Base-by-base conservation (phyloP, 345 rosid genomes). In the Euclidium syriacum region DNA sequence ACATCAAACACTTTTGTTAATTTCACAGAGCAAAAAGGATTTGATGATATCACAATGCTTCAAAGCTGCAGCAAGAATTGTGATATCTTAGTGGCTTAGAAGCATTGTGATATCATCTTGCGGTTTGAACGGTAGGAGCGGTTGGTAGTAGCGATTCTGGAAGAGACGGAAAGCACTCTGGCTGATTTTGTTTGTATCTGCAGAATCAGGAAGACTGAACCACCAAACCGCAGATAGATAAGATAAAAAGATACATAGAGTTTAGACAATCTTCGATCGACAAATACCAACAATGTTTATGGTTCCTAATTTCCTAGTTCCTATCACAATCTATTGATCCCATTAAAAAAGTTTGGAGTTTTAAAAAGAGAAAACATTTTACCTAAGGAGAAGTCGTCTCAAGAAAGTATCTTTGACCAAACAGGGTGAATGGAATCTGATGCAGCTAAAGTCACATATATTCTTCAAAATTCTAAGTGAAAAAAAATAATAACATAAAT, bases 401-500 rank as follows among this genome's bases (percentile, higher is more conserved):
- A 92, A 77, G 73, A 92, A 92, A 49, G 91, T 65, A 80, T 75
- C 74, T 92, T 95, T 7, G 81, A 87, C 98, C 98, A 92, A 62
- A 92, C 98, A 2, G 81, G 90, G 73, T 89, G 86, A 39, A 92
- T 85, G 36, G 72, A 67, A 38, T 89, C 89, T 49, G 91, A 81
- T 32, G 79, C 57, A 33, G 89, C 91, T 76, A 89, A 76, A 23
- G 79, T 70, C 96, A 78, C 73, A 76, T 12, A 89, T 73, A 42
- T 77, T 78, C 96, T 89, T 75, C 66, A 55, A 4, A 69, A 50
- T 32, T 58, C n/a, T 27, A 49, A 32, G 55, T 26, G 35, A 38
- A 16, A 7, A 35, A 49, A n/a, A n/a, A n/a, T n/a, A n/a, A n/a
- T n/a, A n/a, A n/a, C 48, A 51, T 51, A 35, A 26, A 27, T 24